Evolutionary conservation across 1,139 yeast genomes (phyloP).

Genomic region (Yarrowia galli): DNA sequence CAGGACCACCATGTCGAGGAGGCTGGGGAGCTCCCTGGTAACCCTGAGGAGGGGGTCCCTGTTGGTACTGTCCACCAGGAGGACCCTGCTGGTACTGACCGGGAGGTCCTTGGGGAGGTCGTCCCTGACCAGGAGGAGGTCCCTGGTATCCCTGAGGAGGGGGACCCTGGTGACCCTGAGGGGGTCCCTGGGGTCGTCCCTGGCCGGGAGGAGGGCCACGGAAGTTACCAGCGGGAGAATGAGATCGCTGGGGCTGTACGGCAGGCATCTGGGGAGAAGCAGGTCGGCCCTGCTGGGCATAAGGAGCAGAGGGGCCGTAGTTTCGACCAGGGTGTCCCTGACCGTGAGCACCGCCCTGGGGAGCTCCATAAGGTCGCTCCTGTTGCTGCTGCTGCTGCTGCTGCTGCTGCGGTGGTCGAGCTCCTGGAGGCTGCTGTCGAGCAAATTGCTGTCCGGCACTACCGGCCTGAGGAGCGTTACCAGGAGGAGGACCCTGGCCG

Average conservation of each 20-base stretch:
- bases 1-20: constrained; percentile 30
- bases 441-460: constrained; percentile 8
- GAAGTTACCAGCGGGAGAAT: constrained; percentile 23
- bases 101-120: constrained; percentile 40
- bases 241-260: constrained; percentile 33
- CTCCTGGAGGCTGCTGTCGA: constrained; percentile 23
- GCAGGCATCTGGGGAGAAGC: constrained; percentile 32
- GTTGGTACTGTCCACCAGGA: neutral
- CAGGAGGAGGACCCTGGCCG: neutral
- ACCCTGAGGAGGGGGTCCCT: constrained; percentile 41
- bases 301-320: constrained; percentile 25
- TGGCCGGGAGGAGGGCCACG: constrained; percentile 33
- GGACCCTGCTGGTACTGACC: constrained; percentile 40
- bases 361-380: constrained; percentile 14
- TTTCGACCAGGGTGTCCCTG: constrained; percentile 26
- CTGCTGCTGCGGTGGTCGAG: constrained; percentile 4
- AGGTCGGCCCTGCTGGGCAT: constrained; percentile 28
- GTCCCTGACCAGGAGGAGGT: constrained; percentile 16
- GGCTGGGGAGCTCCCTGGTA: constrained; percentile 38
- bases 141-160: constrained; percentile 33
- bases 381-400: neutral
- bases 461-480: neutral
- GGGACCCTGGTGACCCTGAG: constrained; percentile 41
- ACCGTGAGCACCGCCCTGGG: constrained; percentile 33
- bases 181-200: constrained; percentile 40